Conservation (phyloP, 2,329 filamentous ascomycete genomes). For the Colletotrichum brevisporum region DNA sequence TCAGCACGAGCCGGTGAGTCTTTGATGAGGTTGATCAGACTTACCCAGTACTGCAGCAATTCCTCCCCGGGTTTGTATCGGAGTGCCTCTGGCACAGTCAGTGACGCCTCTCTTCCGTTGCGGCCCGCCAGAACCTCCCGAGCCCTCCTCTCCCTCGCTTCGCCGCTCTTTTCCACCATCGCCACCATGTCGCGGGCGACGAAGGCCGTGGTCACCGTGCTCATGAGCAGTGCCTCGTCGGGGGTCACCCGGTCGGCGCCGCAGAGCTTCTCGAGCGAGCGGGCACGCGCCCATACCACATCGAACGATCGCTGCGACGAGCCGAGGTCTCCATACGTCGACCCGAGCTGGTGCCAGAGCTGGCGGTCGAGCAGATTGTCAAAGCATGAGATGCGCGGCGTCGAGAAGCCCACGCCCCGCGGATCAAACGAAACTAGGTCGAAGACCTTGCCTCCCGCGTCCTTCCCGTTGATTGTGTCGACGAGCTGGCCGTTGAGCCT, state of each 20-base stretch:
- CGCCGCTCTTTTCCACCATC: constrained; percentile 57
- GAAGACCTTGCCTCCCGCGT: constrained; percentile 54
- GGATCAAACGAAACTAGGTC: constrained; percentile 64
- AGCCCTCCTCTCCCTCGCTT: constrained; percentile 36
- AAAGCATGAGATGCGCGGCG: constrained; percentile 17
- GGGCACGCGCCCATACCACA: neutral
- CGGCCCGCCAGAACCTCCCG: neutral
- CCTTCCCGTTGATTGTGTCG: constrained; percentile 4
- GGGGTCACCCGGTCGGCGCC: neutral
- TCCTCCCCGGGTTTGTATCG: neutral
- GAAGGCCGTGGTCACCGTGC: constrained; percentile 50
- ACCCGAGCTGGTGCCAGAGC: constrained; percentile 15
- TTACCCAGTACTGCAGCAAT: constrained; percentile 19
- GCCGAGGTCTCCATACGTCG: neutral
- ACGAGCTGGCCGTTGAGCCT: neutral
- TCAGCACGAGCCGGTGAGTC: constrained; percentile 14
- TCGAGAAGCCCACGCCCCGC: constrained; percentile 53
- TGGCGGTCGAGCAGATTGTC: constrained; percentile 10
- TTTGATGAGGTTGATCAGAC: neutral
- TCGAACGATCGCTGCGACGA: neutral
- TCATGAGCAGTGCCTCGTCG: neutral
- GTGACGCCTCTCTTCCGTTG: neutral
- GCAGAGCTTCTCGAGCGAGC: constrained; percentile 7
- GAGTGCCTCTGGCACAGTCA: neutral
- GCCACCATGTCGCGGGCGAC: constrained; percentile 61